phyloP scores from a whole-genome alignment of 2,329 filamentous ascomycete species.

The Scleromitrula shiraiana region DNA sequence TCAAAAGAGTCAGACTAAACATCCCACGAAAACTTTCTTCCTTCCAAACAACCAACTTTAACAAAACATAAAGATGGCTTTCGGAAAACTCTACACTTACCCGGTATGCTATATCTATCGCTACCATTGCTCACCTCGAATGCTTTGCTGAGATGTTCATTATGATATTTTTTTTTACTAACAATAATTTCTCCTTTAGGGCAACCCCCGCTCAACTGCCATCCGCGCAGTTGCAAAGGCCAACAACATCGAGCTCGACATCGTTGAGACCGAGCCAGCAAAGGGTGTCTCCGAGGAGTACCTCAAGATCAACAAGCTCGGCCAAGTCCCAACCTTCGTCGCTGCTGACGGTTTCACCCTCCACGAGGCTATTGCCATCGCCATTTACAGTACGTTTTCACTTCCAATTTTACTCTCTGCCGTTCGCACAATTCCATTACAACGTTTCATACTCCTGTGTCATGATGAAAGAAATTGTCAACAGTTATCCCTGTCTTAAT shows the following conservation, averaged over 20 bases:
- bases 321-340: constrained; percentile 88
- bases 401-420: not conserved
- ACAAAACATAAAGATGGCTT: constrained; percentile 57
- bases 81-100: constrained; percentile 94
- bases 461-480: constrained; percentile 48
- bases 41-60: constrained; percentile 8
- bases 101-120: constrained; percentile 46
- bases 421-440: constrained; percentile 9
- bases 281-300: constrained; percentile 67
- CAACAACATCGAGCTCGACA: constrained; percentile 87
- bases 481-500: constrained; percentile 99
- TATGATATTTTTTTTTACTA: not conserved
- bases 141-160: too few species aligned
- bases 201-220: constrained; percentile 81
- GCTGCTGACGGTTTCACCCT: constrained; percentile 87
- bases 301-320: constrained; percentile 75
- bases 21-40: constrained; percentile 8
- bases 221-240: constrained; percentile 94
- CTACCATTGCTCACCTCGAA: too few species aligned
- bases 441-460: constrained; percentile 13
- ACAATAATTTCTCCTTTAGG: constrained; percentile 42
- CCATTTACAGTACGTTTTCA: constrained; percentile 82
- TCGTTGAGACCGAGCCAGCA: constrained; percentile 61
- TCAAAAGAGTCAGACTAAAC: constrained; percentile 1
- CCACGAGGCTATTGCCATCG: constrained; percentile 86